phyloP scores from a whole-genome alignment of 1,139 yeast genomes.

The Groenewaldozyma sp. region DNA sequence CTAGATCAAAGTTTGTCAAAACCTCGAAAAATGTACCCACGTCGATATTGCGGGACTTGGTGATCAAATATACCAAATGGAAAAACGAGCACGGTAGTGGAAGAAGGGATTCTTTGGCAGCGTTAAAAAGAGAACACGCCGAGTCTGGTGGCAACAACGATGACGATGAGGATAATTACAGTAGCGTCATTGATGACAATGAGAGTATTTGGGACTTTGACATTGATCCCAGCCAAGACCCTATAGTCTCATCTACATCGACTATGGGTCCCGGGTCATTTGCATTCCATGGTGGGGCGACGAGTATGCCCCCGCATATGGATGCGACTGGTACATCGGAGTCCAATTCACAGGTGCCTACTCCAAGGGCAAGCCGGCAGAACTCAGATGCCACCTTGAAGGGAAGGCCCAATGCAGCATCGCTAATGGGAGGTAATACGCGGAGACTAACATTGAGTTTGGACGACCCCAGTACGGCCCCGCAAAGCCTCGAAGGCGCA shows the following conservation, averaged over 20 bases:
- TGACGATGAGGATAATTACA: conserved; percentile 30
- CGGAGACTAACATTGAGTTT: no score
- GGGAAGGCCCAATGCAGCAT: background rate
- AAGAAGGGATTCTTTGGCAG: conserved; percentile 25
- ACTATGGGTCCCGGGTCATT: background rate
- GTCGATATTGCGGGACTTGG: conserved; percentile 56
- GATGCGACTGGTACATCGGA: no score
- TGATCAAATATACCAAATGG: conserved; percentile 76
- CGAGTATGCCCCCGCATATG: conserved; percentile 2
- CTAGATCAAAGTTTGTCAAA: conserved; percentile 64
- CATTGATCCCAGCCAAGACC: conserved; percentile 12
- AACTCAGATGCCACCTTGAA: conserved; percentile 2
- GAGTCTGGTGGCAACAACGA: conserved; percentile 15
- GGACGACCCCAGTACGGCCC: background rate
- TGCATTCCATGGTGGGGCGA: background rate
- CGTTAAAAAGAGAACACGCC: conserved; percentile 17
- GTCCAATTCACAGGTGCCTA: background rate
- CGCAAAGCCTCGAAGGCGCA: conserved; percentile 32
- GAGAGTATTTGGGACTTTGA: conserved; percentile 35
- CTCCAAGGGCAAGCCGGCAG: background rate
- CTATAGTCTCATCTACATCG: background rate
- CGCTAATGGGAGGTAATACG: background rate
- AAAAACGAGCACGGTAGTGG: conserved; percentile 25
- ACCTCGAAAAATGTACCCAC: conserved; percentile 54
- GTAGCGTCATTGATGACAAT: conserved; percentile 37